A percentile compares a stretch with the other conserved stretches of the same genome.
Evolutionary conservation across 2,329 filamentous ascomycete species (phyloP).

Genomic region (Penicillium sp.): DNA sequence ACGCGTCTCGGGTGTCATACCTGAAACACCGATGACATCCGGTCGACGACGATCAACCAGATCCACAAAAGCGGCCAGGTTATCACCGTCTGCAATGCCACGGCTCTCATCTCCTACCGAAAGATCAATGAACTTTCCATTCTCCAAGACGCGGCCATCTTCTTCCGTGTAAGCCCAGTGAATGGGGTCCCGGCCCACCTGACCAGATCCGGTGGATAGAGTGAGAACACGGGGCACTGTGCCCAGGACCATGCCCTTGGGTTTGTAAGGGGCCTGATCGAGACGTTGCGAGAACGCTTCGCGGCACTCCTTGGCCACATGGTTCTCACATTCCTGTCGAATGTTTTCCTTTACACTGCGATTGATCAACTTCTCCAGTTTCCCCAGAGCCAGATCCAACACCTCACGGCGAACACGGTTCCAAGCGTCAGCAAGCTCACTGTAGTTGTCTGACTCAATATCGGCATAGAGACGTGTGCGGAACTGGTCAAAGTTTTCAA

Average conservation of each 20-base stretch:
- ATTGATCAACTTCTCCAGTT: conserved; percentile 72
- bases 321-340: conserved; percentile 85
- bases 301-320: conserved; percentile 76
- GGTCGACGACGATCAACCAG: conserved; percentile 70
- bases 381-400: conserved; percentile 68
- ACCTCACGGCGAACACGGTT: conserved; percentile 79
- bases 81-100: conserved; percentile 55
- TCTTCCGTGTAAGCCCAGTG: conserved; percentile 92
- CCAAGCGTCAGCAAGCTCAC: conserved; percentile 90
- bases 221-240: conserved; percentile 79
- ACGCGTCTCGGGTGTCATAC: conserved; percentile 77
- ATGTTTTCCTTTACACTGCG: conserved; percentile 92
- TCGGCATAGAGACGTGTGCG: conserved; percentile 67
- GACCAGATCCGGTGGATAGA: conserved; percentile 74
- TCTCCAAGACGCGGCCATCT: conserved; percentile 77
- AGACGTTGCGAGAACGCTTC: conserved; percentile 82
- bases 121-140: conserved; percentile 77
- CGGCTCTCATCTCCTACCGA: conserved; percentile 58
- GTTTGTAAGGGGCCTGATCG: conserved; percentile 92
- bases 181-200: conserved; percentile 64
- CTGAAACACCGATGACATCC: conserved; percentile 82
- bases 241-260: conserved; percentile 81
- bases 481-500: conserved; percentile 69
- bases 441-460: conserved; percentile 91
- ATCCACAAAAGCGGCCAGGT: conserved; percentile 64